Conservation (phyloP, 208 protist species). For the Trypanosoma mega region DNA sequence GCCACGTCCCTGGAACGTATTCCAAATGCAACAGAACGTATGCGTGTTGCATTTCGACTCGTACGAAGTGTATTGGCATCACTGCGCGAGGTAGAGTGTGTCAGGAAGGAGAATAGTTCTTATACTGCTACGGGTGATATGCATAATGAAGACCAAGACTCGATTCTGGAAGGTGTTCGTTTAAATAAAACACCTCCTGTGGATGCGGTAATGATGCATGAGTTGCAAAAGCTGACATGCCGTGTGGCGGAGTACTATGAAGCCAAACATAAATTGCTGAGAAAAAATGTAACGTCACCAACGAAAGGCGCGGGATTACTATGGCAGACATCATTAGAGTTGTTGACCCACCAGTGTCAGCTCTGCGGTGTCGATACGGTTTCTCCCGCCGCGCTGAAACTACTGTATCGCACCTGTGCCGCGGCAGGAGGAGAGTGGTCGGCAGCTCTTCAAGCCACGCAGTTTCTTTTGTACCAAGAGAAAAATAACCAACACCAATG, state of each 20-base stretch:
- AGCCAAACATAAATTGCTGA: background rate
- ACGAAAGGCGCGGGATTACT: background rate
- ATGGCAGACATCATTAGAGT: conserved; percentile 18
- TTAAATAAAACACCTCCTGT: too few species aligned
- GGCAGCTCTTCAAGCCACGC: conserved; percentile 30
- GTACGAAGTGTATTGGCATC: conserved; percentile 3
- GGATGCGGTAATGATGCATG: conserved; percentile 40
- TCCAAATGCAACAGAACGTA: background rate
- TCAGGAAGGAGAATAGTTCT: background rate
- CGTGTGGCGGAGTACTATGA: conserved; percentile 35
- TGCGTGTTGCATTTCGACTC: conserved; percentile 9
- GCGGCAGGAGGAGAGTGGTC: conserved; percentile 16
- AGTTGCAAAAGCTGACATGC: conserved; percentile 52
- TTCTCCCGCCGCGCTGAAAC: conserved; percentile 28
- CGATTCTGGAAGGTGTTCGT: too few species aligned
- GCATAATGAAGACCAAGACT: background rate
- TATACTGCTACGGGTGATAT: background rate
- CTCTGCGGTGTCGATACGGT: conserved; percentile 27
- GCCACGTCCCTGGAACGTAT: background rate
- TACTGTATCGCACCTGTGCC: conserved; percentile 48
- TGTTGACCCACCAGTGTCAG: conserved; percentile 34
- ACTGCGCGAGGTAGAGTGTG: background rate
- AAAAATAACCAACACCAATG: too few species aligned
- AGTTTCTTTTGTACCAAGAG: conserved; percentile 27
- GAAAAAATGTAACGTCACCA: background rate